Conservation (phyloP, 768 basidiomycete species). For the Fistulinella prunicolor region DNA sequence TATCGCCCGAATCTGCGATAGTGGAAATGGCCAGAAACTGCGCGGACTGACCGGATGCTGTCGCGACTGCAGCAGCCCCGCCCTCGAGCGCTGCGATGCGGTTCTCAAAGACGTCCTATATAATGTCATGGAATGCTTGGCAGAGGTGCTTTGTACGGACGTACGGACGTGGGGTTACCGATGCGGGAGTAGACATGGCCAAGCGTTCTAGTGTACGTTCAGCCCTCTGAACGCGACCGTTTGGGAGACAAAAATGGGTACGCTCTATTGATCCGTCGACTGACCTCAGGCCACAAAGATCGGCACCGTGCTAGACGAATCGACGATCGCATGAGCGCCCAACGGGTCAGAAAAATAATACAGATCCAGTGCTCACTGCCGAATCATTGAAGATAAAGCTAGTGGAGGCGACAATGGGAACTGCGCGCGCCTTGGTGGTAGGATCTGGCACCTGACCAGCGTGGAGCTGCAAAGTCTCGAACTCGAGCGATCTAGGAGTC, state of each 20-base stretch:
- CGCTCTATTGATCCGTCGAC: background rate
- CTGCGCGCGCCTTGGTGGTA: conserved; percentile 56
- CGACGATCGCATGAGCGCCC: conserved; percentile 7
- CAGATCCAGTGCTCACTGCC: conserved; percentile 34
- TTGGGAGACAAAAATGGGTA: no score
- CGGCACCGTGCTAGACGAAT: conserved; percentile 48
- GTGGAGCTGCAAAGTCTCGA: conserved; percentile 63
- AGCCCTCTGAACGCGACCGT: no score
- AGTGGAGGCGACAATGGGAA: conserved; percentile 58
- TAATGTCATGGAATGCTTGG: background rate
- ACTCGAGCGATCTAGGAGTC: conserved; percentile 46
- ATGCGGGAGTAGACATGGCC: conserved; percentile 57
- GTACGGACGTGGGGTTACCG: conserved; percentile 53
- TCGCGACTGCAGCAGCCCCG: conserved; percentile 55
- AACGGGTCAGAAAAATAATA: background rate
- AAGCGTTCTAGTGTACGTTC: conserved; percentile 26
- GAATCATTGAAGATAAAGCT: conserved; percentile 57
- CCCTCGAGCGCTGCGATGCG: conserved; percentile 64
- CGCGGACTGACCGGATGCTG: conserved; percentile 59
- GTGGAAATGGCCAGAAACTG: conserved; percentile 58
- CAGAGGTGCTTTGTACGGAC: conserved; percentile 17
- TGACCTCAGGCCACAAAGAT: conserved; percentile 49
- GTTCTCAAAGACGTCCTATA: conserved; percentile 61
- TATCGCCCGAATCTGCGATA: conserved; percentile 55
- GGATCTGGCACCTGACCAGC: conserved; percentile 55